Evolutionary conservation across 352 stramenopile species (phyloP), one percentile per base, ranked within the genome.

Genomic region (Stephanocyclus meneghinianus): DNA sequence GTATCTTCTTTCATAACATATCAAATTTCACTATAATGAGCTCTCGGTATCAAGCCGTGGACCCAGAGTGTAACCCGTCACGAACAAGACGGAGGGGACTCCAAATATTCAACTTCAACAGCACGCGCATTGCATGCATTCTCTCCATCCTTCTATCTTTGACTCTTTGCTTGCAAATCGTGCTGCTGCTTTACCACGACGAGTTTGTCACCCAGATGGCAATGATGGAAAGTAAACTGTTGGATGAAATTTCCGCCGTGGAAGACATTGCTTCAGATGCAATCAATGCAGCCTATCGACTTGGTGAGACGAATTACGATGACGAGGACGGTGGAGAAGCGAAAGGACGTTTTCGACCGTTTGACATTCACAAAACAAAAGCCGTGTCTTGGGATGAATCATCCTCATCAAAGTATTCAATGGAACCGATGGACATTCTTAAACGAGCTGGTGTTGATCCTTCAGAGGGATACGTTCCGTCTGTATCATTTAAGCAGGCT

Each of bases 351-450:
- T 62, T 67, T 29, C 30, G 59, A 67, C 16, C 13, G 48, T 29
- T 67, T 48, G 18, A 57, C 35, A 55, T 29, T 18, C 42, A 51
- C 37, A 71, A 55, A 42, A 63, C 30, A 13, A 13, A 47, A 13
- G 32, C 6, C 3, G 55, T 29, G 35, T 15, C 11, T 16, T 63
- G 55, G 55, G 30, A 63, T 29, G 55, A 63, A 21, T 47, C 55
- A n/a, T 15, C 4, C 10, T 42, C 55, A 45, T 45, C 55, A 8
- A 75, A 75, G 8, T 76, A 70, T 57, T 80, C 76, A 32, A 84
- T 84, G 76, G 76, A 84, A 57, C 76, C 76, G 26, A 40, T 65
- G 2, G 70, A 84, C 37, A 78, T 81, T 66, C 60, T 85, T n/a
- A 45, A 67, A 63, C 71, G 78, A 21, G 78, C 78, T 13, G 78